phyloP scores from a whole-genome alignment of 148 eudicot genomes.

The Polygonum aviculare region DNA sequence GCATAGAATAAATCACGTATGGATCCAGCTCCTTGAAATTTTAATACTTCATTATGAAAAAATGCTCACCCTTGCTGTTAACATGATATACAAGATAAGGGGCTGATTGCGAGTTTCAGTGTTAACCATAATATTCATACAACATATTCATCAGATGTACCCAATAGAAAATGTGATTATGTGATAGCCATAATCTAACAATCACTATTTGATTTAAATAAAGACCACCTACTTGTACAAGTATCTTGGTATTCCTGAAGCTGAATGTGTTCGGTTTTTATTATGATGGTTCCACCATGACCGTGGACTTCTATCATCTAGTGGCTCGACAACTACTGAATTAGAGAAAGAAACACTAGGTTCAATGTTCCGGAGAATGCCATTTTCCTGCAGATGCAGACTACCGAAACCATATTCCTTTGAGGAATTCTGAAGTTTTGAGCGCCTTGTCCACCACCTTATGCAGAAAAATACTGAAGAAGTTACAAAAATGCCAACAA shows the following conservation, averaged over 20 bases:
- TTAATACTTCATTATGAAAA: neutral
- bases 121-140: neutral
- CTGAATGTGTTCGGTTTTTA: constrained; percentile 53
- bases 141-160: neutral
- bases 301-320: constrained; percentile 30
- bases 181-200: neutral
- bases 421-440: constrained; percentile 25
- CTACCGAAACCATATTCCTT: constrained; percentile 23
- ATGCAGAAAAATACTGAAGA: constrained; percentile 37
- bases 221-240: constrained; percentile 63
- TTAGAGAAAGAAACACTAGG: constrained; percentile 47
- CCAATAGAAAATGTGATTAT: neutral
- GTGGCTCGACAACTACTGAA: constrained; percentile 32
- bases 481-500: constrained; percentile 57
- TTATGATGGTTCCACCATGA: constrained; percentile 54
- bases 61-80: neutral
- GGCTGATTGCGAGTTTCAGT: neutral
- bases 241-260: constrained; percentile 79
- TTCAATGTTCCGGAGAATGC: constrained; percentile 39
- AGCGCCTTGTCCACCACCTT: constrained; percentile 59
- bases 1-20: neutral
- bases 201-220: neutral
- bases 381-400: constrained; percentile 62
- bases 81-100: neutral
- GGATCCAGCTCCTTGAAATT: neutral